phyloP scores from a whole-genome alignment of 2,329 filamentous ascomycete genomes.

The Cordyceps farinosa region DNA sequence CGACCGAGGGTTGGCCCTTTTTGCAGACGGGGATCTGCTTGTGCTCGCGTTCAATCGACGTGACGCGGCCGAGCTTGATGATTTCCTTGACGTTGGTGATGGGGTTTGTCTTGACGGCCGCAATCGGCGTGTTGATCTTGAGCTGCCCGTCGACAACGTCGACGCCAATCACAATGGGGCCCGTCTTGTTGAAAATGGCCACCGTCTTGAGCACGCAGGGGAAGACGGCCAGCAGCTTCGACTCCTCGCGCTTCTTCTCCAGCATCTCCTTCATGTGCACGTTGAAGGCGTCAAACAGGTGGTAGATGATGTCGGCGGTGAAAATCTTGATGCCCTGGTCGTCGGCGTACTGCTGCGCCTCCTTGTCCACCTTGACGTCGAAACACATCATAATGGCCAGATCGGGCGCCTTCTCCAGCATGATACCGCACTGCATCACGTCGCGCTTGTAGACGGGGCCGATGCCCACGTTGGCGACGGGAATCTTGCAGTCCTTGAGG shows the following conservation, averaged over 20 bases:
- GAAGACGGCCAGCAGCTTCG: conserved; percentile 93
- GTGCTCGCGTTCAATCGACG: conserved; percentile 95
- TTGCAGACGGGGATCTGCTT: conserved; percentile 92
- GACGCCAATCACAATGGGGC: conserved; percentile 90
- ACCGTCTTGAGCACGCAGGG: conserved; percentile 87
- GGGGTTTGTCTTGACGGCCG: conserved; percentile 77
- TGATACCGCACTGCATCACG: conserved; percentile 90
- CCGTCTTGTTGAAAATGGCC: conserved; percentile 97
- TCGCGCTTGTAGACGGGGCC: conserved; percentile 97
- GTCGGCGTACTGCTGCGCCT: conserved; percentile 85
- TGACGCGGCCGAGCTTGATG: conserved; percentile 85
- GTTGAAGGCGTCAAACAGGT: conserved; percentile 94
- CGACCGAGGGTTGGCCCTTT: conserved; percentile 94
- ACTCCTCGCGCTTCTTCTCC: conserved; percentile 93
- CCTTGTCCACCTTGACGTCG: conserved; percentile 98
- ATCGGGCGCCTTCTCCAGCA: conserved; percentile 93
- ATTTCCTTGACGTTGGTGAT: conserved; percentile 80
- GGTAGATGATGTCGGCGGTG: conserved; percentile 98
- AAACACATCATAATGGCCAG: conserved; percentile 99
- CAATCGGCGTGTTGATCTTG: conserved; percentile 82
- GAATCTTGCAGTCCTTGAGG: conserved; percentile 92
- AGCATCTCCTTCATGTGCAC: conserved; percentile 85
- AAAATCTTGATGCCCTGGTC: conserved; percentile 97
- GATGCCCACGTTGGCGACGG: conserved; percentile 94
- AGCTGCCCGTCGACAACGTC: conserved; percentile 92